Evolutionary conservation across 805 yeast species (phyloP).

Genomic region (Schwanniomyces pseudopolymorphus): DNA sequence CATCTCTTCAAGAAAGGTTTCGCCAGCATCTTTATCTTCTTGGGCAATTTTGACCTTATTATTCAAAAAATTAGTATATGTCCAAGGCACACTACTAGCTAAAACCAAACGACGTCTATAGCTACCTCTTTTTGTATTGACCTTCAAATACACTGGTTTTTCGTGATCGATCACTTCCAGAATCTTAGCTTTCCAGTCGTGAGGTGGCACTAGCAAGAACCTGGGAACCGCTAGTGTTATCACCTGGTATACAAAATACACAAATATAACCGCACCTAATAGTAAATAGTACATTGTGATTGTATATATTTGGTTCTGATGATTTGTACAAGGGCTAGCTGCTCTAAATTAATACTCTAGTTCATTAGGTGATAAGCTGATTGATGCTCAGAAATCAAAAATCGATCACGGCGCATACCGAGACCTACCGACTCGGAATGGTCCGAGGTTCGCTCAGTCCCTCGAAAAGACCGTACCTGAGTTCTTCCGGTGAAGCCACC

Average conservation of each 20-base stretch:
- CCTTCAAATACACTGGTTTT: slow-evolving; percentile 35
- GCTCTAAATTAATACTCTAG: too few relatives aligned
- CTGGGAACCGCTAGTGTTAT: slow-evolving; percentile 28
- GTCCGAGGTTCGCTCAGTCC: too few relatives aligned
- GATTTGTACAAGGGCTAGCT: too few relatives aligned
- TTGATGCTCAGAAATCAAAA: not conserved
- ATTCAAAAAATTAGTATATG: slow-evolving; percentile 36
- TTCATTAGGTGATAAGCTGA: too few relatives aligned
- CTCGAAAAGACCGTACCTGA: not conserved
- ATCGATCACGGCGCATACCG: not conserved
- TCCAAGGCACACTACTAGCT: slow-evolving; percentile 37
- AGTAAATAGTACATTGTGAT: not conserved
- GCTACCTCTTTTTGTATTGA: slow-evolving; percentile 38
- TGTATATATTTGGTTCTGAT: too few relatives aligned
- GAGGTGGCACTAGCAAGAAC: slow-evolving; percentile 38
- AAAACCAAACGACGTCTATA: slow-evolving; percentile 36
- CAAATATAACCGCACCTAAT: slow-evolving; percentile 7
- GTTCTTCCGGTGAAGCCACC: not conserved
- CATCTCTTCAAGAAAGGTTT: slow-evolving; percentile 25
- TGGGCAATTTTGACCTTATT: slow-evolving; percentile 36
- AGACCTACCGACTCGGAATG: not conserved
- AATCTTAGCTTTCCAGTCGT: slow-evolving; percentile 37
- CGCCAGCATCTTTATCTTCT: slow-evolving; percentile 22
- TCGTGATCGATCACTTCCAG: slow-evolving; percentile 28
- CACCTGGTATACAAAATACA: slow-evolving; percentile 16